Conservation (phyloP, 139 green algal species). For the Picochlorum sp. region DNA sequence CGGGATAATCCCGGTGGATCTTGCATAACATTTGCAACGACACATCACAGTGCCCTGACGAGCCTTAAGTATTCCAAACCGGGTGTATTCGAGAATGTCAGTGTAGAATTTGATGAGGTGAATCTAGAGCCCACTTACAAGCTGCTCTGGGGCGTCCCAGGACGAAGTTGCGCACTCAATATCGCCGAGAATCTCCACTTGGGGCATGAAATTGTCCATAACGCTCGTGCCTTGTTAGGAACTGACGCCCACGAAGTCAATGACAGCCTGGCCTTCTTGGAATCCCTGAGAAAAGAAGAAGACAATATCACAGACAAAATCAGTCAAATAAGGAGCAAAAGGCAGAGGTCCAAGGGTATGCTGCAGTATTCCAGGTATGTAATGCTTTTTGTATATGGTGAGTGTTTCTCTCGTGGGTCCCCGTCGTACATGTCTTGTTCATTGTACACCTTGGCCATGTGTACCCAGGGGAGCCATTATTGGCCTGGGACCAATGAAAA, state of each 20-base stretch:
- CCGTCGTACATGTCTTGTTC: too few relatives aligned
- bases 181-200: slow-evolving; percentile 70
- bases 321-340: background rate
- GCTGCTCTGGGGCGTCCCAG: slow-evolving; percentile 78
- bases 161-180: slow-evolving; percentile 70
- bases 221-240: slow-evolving; percentile 50
- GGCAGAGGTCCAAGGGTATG: background rate
- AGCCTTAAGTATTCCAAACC: slow-evolving; percentile 70
- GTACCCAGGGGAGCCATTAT: too few relatives aligned
- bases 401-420: too few relatives aligned
- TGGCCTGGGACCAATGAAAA: too few relatives aligned
- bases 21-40: slow-evolving; percentile 69
- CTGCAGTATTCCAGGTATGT: slow-evolving; percentile 5
- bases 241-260: slow-evolving; percentile 22
- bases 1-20: slow-evolving; percentile 41
- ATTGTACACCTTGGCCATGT: too few relatives aligned
- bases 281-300: slow-evolving; percentile 11
- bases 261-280: slow-evolving; percentile 24
- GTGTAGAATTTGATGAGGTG: slow-evolving; percentile 80
- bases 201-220: slow-evolving; percentile 46
- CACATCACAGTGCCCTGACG: slow-evolving; percentile 49
- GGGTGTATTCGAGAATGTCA: slow-evolving; percentile 73
- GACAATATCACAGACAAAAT: slow-evolving; percentile 19
- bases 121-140: slow-evolving; percentile 72
- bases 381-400: background rate